phyloP scores from a whole-genome alignment of 2,329 filamentous ascomycete genomes.

The Akanthomyces lecanii region DNA sequence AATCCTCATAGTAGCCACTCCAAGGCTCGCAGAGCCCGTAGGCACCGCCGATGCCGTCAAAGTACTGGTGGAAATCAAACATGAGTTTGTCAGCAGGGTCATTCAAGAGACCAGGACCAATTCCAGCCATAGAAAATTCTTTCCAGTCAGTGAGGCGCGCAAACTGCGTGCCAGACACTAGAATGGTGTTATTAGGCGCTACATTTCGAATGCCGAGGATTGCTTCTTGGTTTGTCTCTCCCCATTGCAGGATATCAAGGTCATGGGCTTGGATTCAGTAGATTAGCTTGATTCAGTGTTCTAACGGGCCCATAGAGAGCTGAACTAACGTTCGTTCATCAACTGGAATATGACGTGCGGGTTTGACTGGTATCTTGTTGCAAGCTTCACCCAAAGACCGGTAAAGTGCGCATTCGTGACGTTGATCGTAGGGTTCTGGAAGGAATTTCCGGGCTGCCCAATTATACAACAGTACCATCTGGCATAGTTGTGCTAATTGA shows the following conservation, averaged over 20 bases:
- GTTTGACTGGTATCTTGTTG: not conserved
- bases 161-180: not conserved
- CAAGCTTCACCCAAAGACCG: slow-evolving; percentile 3
- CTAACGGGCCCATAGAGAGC: not conserved
- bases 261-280: not conserved
- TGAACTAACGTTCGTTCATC: not conserved
- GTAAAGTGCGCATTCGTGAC: not conserved
- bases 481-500: not conserved
- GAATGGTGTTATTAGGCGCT: not conserved
- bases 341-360: slow-evolving; percentile 1
- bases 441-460: not conserved
- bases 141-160: not conserved
- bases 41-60: not conserved
- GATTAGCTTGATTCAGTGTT: no score
- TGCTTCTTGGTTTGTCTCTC: not conserved
- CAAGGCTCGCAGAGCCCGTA: not conserved
- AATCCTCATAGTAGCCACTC: not conserved
- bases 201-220: not conserved
- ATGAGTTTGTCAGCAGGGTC: not conserved
- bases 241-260: not conserved
- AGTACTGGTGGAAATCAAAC: slow-evolving; percentile 2
- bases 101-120: not conserved
- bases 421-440: not conserved
- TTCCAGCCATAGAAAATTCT: not conserved
- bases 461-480: slow-evolving; percentile 4